Evolutionary conservation across 2,329 filamentous ascomycete species (phyloP), one percentile per base, ranked within the genome.

Genomic region (Ophiostoma australiae): DNA sequence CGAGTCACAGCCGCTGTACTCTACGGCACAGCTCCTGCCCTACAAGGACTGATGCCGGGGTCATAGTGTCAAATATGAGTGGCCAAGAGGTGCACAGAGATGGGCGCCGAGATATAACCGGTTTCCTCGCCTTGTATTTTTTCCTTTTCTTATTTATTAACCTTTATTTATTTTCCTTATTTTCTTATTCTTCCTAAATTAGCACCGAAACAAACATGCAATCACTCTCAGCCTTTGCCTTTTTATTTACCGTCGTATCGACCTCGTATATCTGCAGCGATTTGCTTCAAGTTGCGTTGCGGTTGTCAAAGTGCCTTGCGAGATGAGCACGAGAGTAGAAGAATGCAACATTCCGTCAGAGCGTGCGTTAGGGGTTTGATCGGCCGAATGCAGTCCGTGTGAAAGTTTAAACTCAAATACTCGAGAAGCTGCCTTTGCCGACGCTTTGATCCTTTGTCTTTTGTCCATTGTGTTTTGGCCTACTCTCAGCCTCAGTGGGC

Each of bases 1-100:
- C 58, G 27, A 63, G 58, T 17, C 58, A 63, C 58, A 33, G 58
- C 27, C 27, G 27, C 27, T 63, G 2, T 31, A 31, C 27, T 31
- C 27, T 63, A 17, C 58, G 58, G 58, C 58, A 63, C 58, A 63
- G 58, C 27, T 63, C 58, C 52, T 31, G 58, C 58, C 58, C 58
- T 63, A 33, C 58, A 20, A 63, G 58, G 58, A 63, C 27, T 31
- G 58, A 63, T 35, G 27, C 27, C 27, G 58, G 27, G 27, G 23
- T 20, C 44, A 6, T 20, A 48, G 17, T 48, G 44, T n/a, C 44
- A 48, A 39, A 39, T 8, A 8, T 52, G 20, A 58, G 11, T 20
- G n/a, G 52, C 23, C 23, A 27, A 58, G n/a, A 58, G 23, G 23
- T 58, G 52, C 10, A 27, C 52, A 8, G 52, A 17, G 58, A 23